phyloP scores from a whole-genome alignment of 2,329 filamentous ascomycete genomes.

The Gaeumannomyces tritici region DNA sequence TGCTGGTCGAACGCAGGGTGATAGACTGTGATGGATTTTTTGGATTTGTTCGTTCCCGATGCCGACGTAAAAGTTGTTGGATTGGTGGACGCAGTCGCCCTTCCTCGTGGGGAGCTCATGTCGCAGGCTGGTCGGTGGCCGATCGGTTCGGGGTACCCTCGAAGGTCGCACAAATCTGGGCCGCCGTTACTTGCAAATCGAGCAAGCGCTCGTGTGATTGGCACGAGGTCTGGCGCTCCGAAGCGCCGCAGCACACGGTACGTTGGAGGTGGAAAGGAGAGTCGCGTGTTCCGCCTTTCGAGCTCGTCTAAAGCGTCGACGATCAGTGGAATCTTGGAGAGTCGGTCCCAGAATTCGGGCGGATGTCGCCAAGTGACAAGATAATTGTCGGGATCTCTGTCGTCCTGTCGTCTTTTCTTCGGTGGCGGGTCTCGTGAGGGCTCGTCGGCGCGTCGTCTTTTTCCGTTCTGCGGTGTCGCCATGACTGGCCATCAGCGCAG shows the following conservation, averaged over 20 bases:
- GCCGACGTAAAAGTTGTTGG: background rate
- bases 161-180: background rate
- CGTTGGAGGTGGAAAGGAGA: background rate
- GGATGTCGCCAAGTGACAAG: background rate
- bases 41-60: background rate
- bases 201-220: background rate
- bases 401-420: background rate
- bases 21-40: background rate
- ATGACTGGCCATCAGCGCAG: background rate
- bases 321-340: background rate
- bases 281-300: background rate
- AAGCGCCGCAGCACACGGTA: no score
- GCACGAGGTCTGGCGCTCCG: background rate
- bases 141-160: background rate
- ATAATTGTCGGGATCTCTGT: background rate
- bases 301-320: background rate
- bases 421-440: background rate
- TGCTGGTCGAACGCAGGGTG: background rate
- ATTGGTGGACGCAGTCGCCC: background rate
- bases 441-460: background rate
- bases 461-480: background rate
- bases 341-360: background rate
- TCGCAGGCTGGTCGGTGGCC: background rate
- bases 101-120: background rate
- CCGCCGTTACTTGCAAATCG: no score